Conservation (phyloP, 345 rosid genomes). For the Linum tenue region DNA sequence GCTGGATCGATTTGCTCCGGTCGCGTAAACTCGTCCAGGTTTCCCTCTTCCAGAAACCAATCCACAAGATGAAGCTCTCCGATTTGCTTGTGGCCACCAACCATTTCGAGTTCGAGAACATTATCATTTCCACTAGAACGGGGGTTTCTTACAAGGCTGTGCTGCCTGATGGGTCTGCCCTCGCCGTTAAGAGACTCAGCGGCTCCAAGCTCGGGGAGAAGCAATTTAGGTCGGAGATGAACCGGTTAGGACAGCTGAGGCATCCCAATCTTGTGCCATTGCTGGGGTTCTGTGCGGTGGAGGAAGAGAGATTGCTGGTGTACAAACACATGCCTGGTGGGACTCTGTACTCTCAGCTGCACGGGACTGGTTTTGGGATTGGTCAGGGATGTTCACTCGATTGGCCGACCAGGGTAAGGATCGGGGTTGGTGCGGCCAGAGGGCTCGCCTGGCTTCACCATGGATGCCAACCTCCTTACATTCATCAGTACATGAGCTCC, state of each 20-base stretch:
- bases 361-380: constrained; percentile 15
- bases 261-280: constrained; percentile 63
- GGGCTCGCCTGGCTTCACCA: constrained; percentile 61
- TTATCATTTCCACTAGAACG: constrained; percentile 34
- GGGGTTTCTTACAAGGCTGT: constrained; percentile 46
- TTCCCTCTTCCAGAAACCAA: constrained; percentile 48
- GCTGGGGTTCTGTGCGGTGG: constrained; percentile 47
- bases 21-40: constrained; percentile 55
- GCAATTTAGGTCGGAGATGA: constrained; percentile 49
- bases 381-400: constrained; percentile 25
- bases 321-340: constrained; percentile 46
- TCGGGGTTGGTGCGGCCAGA: constrained; percentile 48
- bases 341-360: constrained; percentile 35
- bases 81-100: constrained; percentile 44
- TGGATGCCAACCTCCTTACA: constrained; percentile 32
- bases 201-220: constrained; percentile 37
- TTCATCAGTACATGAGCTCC: constrained; percentile 44
- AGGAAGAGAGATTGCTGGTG: constrained; percentile 45
- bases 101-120: constrained; percentile 25
- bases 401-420: constrained; percentile 42
- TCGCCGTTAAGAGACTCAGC: constrained; percentile 47
- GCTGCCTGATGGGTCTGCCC: constrained; percentile 47
- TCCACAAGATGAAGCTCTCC: constrained; percentile 40
- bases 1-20: constrained; percentile 41
- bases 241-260: constrained; percentile 38